Conservation (phyloP, 2,329 filamentous ascomycete genomes). For the Cadophora luteo-olivacea region DNA sequence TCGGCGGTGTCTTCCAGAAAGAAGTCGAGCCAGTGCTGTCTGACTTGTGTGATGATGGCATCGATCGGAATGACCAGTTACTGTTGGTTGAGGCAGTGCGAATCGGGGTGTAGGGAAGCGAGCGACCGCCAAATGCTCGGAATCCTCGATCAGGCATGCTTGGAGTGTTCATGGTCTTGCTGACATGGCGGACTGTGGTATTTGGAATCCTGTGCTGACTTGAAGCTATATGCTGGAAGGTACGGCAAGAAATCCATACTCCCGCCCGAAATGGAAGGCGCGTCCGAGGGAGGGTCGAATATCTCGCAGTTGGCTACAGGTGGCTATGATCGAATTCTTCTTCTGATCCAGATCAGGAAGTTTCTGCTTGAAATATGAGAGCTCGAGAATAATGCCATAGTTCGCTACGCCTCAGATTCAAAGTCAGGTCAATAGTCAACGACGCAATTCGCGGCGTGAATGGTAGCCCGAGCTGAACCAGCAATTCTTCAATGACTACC, state of each 20-base stretch:
- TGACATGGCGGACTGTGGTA: neutral
- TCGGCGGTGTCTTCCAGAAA: slow-evolving; percentile 39
- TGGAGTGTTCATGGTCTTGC: slow-evolving; percentile 27
- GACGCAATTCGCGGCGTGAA: no score
- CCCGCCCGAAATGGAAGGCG: neutral
- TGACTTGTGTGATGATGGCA: slow-evolving; percentile 31
- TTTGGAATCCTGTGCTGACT: neutral
- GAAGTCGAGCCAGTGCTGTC: slow-evolving; percentile 32
- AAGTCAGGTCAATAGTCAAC: no score
- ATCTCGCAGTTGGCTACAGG: no score
- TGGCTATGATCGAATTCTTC: no score
- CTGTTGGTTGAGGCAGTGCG: slow-evolving; percentile 33
- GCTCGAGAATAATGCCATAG: neutral
- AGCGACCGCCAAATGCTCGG: slow-evolving; percentile 23
- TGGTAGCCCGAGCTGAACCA: no score
- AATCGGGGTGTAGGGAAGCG: slow-evolving; percentile 32
- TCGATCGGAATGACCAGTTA: slow-evolving; percentile 32
- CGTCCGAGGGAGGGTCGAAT: no score
- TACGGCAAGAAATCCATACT: neutral
- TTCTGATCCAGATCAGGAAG: no score
- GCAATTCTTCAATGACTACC: no score
- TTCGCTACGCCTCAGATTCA: no score
- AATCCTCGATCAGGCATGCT: slow-evolving; percentile 30
- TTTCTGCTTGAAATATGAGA: no score
- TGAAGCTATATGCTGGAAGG: neutral